A percentile compares a stretch with the other conserved stretches of the same genome.
Evolutionary conservation across 2,329 filamentous ascomycete genomes (phyloP).

Genomic region (Fusarium sp.): DNA sequence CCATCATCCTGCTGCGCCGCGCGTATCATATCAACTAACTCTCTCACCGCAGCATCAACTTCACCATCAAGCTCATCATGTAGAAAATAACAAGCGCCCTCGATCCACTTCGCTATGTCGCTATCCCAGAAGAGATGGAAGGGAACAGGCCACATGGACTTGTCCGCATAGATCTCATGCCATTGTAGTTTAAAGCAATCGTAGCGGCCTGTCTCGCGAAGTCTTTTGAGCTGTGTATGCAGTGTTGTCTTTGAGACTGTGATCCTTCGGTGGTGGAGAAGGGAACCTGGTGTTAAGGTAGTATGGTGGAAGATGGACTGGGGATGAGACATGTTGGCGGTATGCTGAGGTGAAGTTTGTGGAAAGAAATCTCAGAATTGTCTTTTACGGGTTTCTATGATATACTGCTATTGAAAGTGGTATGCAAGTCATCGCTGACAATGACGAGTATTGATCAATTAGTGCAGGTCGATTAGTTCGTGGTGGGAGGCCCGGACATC

Average conservation of each 20-base stretch:
- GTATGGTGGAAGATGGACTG: slow-evolving; percentile 21
- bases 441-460: neutral
- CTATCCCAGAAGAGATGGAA: slow-evolving; percentile 71
- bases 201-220: slow-evolving; percentile 63
- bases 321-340: slow-evolving; percentile 20
- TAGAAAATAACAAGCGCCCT: slow-evolving; percentile 26
- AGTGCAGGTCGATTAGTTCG: neutral
- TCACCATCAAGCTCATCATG: slow-evolving; percentile 12
- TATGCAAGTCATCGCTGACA: neutral
- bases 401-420: neutral
- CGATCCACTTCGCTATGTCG: slow-evolving; percentile 29
- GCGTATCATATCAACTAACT: slow-evolving; percentile 67
- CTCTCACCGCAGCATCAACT: slow-evolving; percentile 35
- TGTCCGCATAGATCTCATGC: slow-evolving; percentile 63
- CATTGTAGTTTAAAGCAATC: slow-evolving; percentile 67
- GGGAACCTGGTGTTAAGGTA: neutral
- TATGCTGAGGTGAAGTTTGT: accelerated
- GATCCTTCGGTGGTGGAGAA: neutral
- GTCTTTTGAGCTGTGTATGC: slow-evolving; percentile 60
- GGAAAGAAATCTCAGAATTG: accelerated
- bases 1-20: slow-evolving; percentile 67
- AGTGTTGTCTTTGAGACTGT: slow-evolving; percentile 17
- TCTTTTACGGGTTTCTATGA: too few species aligned
- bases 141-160: slow-evolving; percentile 63
- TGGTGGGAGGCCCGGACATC: neutral